phyloP scores from a whole-genome alignment of 768 basidiomycete genomes.

The Mycena galericulata region DNA sequence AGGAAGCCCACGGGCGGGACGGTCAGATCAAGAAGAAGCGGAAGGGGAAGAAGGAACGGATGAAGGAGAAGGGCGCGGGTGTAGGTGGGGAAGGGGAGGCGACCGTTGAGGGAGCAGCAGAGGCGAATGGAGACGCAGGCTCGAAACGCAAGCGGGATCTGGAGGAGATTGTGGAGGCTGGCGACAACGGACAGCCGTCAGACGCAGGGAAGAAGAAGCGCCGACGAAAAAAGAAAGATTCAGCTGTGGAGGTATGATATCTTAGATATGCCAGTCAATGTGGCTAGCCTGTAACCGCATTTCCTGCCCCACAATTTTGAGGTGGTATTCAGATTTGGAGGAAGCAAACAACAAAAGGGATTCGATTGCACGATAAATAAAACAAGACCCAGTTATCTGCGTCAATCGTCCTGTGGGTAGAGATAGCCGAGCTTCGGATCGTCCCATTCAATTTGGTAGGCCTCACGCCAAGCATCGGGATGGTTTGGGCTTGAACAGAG shows the following conservation, averaged over 20 bases:
- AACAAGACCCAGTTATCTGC: no score
- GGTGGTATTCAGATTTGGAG: no score
- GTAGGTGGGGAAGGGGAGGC: slow-evolving; percentile 4
- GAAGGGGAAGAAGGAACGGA: slow-evolving; percentile 34
- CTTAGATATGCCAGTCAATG: no score
- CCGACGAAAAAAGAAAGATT: slow-evolving; percentile 48
- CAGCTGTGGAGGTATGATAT: neutral
- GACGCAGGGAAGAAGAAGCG: slow-evolving; percentile 55
- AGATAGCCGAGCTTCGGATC: no score
- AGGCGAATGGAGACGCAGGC: slow-evolving; percentile 16
- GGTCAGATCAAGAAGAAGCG: slow-evolving; percentile 30
- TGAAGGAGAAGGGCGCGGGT: slow-evolving; percentile 22
- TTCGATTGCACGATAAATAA: no score
- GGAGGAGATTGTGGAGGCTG: slow-evolving; percentile 29
- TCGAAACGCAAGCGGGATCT: slow-evolving; percentile 33
- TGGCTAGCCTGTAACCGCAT: no score
- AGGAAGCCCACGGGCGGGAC: slow-evolving; percentile 9
- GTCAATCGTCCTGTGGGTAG: no score
- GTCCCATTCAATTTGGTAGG: no score
- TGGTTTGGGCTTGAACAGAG: no score
- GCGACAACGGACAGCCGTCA: slow-evolving; percentile 23
- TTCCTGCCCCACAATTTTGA: no score
- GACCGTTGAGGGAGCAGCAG: neutral
- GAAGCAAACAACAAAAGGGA: no score
- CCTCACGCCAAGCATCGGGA: no score